Evolutionary conservation across 2,329 filamentous ascomycete genomes (phyloP), one percentile per base, ranked within the genome.

Genomic region (Xenoacremonium recifei): DNA sequence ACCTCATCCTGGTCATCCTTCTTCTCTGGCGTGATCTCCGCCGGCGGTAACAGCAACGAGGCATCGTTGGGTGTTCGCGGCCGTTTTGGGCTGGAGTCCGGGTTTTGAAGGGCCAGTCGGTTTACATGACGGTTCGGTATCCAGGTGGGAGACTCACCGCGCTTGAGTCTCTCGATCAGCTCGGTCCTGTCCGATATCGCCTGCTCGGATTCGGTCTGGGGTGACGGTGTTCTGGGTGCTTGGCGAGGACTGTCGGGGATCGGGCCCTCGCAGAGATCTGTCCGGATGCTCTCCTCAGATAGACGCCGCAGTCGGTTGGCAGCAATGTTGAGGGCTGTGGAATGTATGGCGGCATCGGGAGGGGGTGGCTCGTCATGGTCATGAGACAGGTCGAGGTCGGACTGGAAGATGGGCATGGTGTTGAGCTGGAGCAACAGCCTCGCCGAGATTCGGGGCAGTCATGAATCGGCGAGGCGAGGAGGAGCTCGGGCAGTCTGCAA

Each of bases 141-240:
- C 88, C 88, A 93, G 4, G 81, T 80, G 27, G 87, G 84, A 57
- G 81, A 86, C 65, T 90, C 83, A 21, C 82, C 82, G 63, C 79
- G 81, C 69, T 96, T 96, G 52, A 96, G 76, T 50, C 84, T 79
- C 65, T 90, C 80, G 43, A 97, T 96, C 55, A 96, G 71, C 64
- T 91, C 85, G 43, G 82, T 81, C 50, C 91, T 79, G 62, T 89
- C 82, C 15, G 73, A 75, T 25, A 71, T 72, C 11, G 67, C 55
- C 19, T 44, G 45, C 13, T 58, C 59, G 36, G 56, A 54, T 18
- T 60, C 54, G 21, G 19, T 42, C 13, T 46, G 49, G 6, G 55
- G 54, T 11, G 50, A 53, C 18, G 46, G 33, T 9, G 63, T 50
- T 21, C 43, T 51, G 19, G n/a, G n/a, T n/a, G n/a, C n/a, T 9